Evolutionary conservation across 2,329 filamentous ascomycete species (phyloP).

Genomic region (Alternaria ventricosa): DNA sequence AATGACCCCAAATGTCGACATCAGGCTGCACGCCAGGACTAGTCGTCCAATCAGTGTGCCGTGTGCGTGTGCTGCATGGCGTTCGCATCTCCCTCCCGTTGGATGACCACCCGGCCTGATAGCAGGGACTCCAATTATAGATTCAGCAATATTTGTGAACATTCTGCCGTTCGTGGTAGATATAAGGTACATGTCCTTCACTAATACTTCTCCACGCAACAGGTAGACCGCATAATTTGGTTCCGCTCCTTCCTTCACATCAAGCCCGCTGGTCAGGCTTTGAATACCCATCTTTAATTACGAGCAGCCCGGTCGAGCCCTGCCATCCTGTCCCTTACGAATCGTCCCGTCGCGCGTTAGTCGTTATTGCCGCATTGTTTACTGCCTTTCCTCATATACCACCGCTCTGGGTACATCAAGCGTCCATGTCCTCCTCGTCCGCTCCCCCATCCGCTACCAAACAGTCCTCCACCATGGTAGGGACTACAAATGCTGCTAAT

Average conservation of each 20-base stretch:
- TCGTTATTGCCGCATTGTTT: slow-evolving; percentile 51
- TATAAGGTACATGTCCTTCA: slow-evolving; percentile 56
- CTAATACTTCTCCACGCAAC: slow-evolving; percentile 34
- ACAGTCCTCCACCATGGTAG: slow-evolving; percentile 57
- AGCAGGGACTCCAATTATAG: slow-evolving; percentile 56
- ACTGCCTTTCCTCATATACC: slow-evolving; percentile 48
- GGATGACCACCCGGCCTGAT: slow-evolving; percentile 36
- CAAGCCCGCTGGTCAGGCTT: slow-evolving; percentile 59
- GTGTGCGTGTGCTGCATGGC: slow-evolving; percentile 29
- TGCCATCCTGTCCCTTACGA: slow-evolving; percentile 52
- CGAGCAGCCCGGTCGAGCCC: slow-evolving; percentile 50
- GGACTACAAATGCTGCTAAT: slow-evolving; percentile 58
- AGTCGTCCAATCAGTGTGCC: slow-evolving; percentile 39
- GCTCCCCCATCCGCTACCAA: slow-evolving; percentile 50
- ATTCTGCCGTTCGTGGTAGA: slow-evolving; percentile 48
- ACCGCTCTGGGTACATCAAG: slow-evolving; percentile 50
- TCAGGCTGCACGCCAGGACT: slow-evolving; percentile 33
- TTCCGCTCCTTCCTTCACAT: slow-evolving; percentile 47
- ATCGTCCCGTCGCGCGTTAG: slow-evolving; percentile 51
- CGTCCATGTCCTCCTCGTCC: slow-evolving; percentile 58
- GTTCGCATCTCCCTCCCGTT: slow-evolving; percentile 38
- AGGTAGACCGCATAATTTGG: slow-evolving; percentile 58
- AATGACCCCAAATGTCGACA: slow-evolving; percentile 47
- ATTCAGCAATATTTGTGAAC: slow-evolving; percentile 50
- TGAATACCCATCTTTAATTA: slow-evolving; percentile 56